Evolutionary conservation across 1,139 yeast species (phyloP), one percentile per base, ranked within the genome.

Genomic region (Yamadazyma spencermartinsiae): DNA sequence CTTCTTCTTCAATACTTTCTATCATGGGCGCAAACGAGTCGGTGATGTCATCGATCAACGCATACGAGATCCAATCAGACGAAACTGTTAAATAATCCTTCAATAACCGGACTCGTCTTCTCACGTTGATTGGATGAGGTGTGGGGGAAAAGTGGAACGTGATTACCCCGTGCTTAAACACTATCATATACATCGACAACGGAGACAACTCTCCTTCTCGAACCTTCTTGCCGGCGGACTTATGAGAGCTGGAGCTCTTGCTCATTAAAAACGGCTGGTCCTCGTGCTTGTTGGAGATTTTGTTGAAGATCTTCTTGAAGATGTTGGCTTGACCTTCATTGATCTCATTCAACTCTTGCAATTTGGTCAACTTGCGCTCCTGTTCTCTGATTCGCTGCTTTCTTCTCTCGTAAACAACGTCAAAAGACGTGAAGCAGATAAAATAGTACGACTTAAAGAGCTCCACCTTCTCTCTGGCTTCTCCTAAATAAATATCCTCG

Each of bases 11-110:
- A 38, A 92, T 88, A 34, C 92, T 80, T 43, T 87, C 95, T 49
- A 92, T 90, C 82, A 92, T 81, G 1, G 98, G 98, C 0, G 95
- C 98, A 71, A 88, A 92, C 0, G 95, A 94, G 68, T 92, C 98
- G 1, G 98, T 90, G 46, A 92, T 88, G 59, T 92, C 98, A 67
- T 92, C 98, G 55, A 92, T 89, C 47, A 92, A 69, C 0, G 98
- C 98, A 64, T 92, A 92, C 3, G 96, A 92, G 35, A 92, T 84
- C 98, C 98, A 92, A 61, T 92, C 98, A 0, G 97, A 81, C 1
- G 94, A 80, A 4, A 92, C 96, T 2, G 87, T 86, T 45, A 92
- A 71, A 55, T 90, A 92, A 58, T 92, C 98, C 46, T 85, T 76
- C 46, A 92, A 72, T 46, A 92, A 68, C 41, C 98, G 72, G 0